These are phyloP conservation scores for Calocybe indica DNA, from an alignment of 768 basidiomycete genomes.

Conservation along the genomic window DNA sequence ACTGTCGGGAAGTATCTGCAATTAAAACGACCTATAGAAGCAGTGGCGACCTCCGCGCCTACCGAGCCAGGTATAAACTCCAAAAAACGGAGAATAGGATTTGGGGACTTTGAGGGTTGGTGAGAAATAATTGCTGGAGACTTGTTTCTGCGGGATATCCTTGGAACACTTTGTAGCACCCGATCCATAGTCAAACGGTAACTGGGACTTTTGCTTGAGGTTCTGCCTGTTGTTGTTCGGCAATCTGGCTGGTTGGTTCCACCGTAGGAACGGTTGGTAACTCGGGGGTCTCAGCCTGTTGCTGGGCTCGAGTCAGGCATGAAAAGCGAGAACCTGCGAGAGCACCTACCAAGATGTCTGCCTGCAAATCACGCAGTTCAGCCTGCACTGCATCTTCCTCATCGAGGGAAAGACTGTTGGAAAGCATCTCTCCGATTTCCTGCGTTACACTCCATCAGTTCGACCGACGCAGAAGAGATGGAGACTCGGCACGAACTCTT, in stretches of 20 bases:
- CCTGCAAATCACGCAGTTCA: slow-evolving; percentile 70
- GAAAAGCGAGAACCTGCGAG: too few species aligned
- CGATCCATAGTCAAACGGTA: slow-evolving; percentile 16
- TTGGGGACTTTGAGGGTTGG: slow-evolving; percentile 90
- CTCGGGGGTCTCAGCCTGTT: slow-evolving; percentile 16
- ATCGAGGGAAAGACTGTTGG: slow-evolving; percentile 74
- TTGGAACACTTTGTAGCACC: background rate
- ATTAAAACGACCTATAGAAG: slow-evolving; percentile 39
- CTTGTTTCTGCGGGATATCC: background rate
- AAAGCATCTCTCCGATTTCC: slow-evolving; percentile 90
- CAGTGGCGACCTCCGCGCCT: slow-evolving; percentile 10
- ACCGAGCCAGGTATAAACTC: slow-evolving; percentile 30
- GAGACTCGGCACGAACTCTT: slow-evolving; percentile 35
- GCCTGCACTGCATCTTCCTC: slow-evolving; percentile 93
- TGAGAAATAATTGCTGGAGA: slow-evolving; percentile 23
- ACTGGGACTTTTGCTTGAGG: slow-evolving; percentile 25
- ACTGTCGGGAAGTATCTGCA: slow-evolving; percentile 81
- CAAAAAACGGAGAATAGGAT: slow-evolving; percentile 82
- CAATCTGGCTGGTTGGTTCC: slow-evolving; percentile 26
- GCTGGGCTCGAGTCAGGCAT: too few species aligned
- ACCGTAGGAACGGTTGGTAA: slow-evolving; percentile 53
- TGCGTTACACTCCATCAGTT: slow-evolving; percentile 22
- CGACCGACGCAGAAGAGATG: background rate
- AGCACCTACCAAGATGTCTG: slow-evolving; percentile 37
- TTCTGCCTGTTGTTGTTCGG: slow-evolving; percentile 17